Percentiles rank a stretch among this genome's conserved stretches.
These are phyloP conservation scores for Cymbidium sinense DNA, from an alignment of 106 monocot species.

Conservation along the genomic window DNA sequence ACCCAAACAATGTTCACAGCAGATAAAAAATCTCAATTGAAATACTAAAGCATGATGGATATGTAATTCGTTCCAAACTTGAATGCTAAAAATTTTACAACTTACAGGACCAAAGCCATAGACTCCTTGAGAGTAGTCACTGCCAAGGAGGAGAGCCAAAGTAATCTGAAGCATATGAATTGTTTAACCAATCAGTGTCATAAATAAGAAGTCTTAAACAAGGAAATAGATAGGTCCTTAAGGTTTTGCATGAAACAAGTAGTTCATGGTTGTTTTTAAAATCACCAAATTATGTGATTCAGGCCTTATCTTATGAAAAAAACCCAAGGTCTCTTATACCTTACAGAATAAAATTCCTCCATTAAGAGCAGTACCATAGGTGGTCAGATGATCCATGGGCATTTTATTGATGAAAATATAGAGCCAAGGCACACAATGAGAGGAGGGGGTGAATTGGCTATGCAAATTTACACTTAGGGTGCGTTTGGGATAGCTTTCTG, in stretches of 20 bases:
- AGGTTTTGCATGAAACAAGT: not conserved
- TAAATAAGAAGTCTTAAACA: not conserved
- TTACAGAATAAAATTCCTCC: too few relatives aligned
- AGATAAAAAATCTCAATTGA: not conserved
- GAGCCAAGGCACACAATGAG: too few relatives aligned
- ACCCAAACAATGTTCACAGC: not conserved
- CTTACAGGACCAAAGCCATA: conserved; percentile 81
- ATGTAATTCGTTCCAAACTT: not conserved
- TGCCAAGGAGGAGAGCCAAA: conserved; percentile 80
- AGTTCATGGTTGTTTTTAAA: too few relatives aligned
- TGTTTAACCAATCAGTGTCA: not conserved
- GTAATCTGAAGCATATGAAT: conserved; percentile 47
- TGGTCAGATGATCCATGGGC: too few relatives aligned
- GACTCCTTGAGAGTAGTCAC: conserved; percentile 78
- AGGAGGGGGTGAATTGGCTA: too few relatives aligned
- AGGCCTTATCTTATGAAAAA: too few relatives aligned
- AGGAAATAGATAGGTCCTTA: not conserved
- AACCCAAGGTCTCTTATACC: too few relatives aligned
- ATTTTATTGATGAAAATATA: too few relatives aligned
- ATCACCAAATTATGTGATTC: too few relatives aligned
- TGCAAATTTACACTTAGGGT: too few relatives aligned
- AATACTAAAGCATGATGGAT: not conserved
- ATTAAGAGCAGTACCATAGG: too few relatives aligned
- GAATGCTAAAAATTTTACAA: not conserved
- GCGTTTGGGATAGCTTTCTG: too few relatives aligned